A percentile compares a stretch with the other conserved stretches of the same genome.
These are phyloP conservation scores for Sugiyamaella pinicola DNA, from an alignment of 1,139 yeast species.

Conservation along the genomic window DNA sequence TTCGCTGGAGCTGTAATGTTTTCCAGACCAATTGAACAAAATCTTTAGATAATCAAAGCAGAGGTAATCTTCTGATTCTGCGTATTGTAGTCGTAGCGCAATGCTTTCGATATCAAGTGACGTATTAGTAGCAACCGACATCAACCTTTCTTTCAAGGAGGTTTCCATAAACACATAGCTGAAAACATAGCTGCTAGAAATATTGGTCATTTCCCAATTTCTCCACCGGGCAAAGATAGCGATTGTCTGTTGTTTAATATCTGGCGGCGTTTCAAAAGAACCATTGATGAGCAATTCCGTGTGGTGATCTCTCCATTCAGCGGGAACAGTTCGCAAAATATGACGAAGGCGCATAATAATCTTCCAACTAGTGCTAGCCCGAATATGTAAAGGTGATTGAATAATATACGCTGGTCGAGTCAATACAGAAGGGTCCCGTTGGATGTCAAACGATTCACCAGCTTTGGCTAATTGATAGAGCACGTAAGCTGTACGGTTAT, in stretches of 20 bases:
- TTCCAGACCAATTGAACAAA: slow-evolving; percentile 29
- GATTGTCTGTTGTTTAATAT: slow-evolving; percentile 58
- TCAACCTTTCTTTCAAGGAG: slow-evolving; percentile 38
- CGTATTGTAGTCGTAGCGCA: slow-evolving; percentile 36
- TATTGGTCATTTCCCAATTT: slow-evolving; percentile 77
- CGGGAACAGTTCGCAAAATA: slow-evolving; percentile 62
- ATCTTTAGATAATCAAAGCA: slow-evolving; percentile 40
- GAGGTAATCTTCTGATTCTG: slow-evolving; percentile 41
- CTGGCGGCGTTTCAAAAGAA: slow-evolving; percentile 47
- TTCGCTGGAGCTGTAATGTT: slow-evolving; percentile 7
- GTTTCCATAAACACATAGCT: slow-evolving; percentile 33
- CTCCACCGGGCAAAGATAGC: slow-evolving; percentile 78
- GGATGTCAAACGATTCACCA: slow-evolving; percentile 59
- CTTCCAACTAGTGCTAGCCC: slow-evolving; percentile 88
- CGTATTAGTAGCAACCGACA: slow-evolving; percentile 34
- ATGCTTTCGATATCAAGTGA: slow-evolving; percentile 39
- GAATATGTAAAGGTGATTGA: slow-evolving; percentile 70
- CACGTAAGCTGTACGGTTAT: slow-evolving; percentile 39
- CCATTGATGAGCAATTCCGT: slow-evolving; percentile 35
- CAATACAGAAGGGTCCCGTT: slow-evolving; percentile 84
- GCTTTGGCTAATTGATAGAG: slow-evolving; percentile 63
- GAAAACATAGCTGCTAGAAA: slow-evolving; percentile 53
- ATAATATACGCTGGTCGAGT: slow-evolving; percentile 86
- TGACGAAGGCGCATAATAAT: slow-evolving; percentile 77
- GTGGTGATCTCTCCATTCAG: slow-evolving; percentile 48